Conservation (phyloP, 2,329 filamentous ascomycete genomes). For the Cladophialophora chaetospira region DNA sequence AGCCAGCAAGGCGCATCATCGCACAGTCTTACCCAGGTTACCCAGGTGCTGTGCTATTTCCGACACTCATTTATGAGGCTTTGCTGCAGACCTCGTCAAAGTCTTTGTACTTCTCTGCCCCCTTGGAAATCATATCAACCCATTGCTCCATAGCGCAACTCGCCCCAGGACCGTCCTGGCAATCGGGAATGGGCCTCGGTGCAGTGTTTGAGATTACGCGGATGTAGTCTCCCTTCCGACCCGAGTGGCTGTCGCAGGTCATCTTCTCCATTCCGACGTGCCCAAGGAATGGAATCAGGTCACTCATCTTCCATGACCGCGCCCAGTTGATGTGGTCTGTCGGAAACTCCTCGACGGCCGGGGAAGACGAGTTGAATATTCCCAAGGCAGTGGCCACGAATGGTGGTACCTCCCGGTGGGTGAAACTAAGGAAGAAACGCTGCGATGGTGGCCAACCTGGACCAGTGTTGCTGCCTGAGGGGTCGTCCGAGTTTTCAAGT, state of each 20-base stretch:
- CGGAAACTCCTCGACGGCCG: constrained; percentile 52
- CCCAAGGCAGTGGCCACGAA: constrained; percentile 62
- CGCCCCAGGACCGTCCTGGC: constrained; percentile 57
- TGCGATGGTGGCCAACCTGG: constrained; percentile 51
- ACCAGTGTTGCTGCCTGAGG: constrained; percentile 56
- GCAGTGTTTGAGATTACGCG: constrained; percentile 65
- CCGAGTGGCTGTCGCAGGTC: constrained; percentile 46
- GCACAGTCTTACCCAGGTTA: too few species aligned
- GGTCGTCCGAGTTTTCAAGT: constrained; percentile 53
- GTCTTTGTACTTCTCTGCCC: constrained; percentile 38
- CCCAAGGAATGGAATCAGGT: constrained; percentile 64
- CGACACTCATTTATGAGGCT: background rate
- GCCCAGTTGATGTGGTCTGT: constrained; percentile 50
- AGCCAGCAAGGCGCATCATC: too few species aligned
- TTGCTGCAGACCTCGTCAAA: constrained; percentile 6
- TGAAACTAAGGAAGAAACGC: constrained; percentile 61
- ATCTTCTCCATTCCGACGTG: constrained; percentile 67
- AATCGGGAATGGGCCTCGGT: constrained; percentile 61
- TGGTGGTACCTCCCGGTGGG: constrained; percentile 68
- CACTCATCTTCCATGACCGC: constrained; percentile 58
- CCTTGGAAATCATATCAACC: constrained; percentile 44
- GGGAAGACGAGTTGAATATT: constrained; percentile 54
- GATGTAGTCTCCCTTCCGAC: constrained; percentile 46
- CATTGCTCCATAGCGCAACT: constrained; percentile 52
- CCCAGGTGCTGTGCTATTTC: too few species aligned